Evolutionary conservation across 306 rosid species (phyloP).

Genomic region (Glycine tomentella): DNA sequence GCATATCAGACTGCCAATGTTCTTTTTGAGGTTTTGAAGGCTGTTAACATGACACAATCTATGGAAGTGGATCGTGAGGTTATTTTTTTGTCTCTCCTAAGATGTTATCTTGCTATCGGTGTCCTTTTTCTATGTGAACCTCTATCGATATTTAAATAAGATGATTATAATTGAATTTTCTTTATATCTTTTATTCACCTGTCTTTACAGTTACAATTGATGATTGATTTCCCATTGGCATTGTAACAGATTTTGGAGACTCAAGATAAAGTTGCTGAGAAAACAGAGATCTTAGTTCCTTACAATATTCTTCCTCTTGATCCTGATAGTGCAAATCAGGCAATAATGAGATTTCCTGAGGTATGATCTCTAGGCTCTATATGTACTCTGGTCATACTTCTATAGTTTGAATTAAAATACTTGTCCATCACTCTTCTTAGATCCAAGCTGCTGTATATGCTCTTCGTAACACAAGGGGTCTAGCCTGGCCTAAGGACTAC

Average conservation of each 20-base stretch:
- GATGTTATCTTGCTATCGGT: conserved; percentile 6
- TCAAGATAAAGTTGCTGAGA: conserved; percentile 94
- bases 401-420: conserved; percentile 10
- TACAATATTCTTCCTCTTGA: conserved; percentile 99
- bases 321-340: conserved; percentile 96
- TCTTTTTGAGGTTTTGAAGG: conserved; percentile 97
- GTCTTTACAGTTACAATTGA: neutral
- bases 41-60: conserved; percentile 96
- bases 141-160: conserved; percentile 3
- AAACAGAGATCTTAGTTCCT: conserved; percentile 90
- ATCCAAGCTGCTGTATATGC: conserved; percentile 93
- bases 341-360: conserved; percentile 96
- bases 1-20: conserved; percentile 99
- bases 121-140: conserved; percentile 31
- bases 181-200: conserved; percentile 17
- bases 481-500: conserved; percentile 89
- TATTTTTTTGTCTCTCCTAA: conserved; percentile 14
- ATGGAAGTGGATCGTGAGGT: conserved; percentile 99
- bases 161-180: conserved; percentile 4
- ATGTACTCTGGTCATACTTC: conserved; percentile 1
- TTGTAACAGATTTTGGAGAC: conserved; percentile 84
- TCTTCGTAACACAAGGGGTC: conserved; percentile 96
- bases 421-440: conserved; percentile 53
- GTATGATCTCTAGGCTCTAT: conserved; percentile 49
- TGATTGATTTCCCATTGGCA: conserved; percentile 35